Evolutionary conservation across 768 basidiomycete genomes (phyloP).

Genomic region (Pluteus cervinus): DNA sequence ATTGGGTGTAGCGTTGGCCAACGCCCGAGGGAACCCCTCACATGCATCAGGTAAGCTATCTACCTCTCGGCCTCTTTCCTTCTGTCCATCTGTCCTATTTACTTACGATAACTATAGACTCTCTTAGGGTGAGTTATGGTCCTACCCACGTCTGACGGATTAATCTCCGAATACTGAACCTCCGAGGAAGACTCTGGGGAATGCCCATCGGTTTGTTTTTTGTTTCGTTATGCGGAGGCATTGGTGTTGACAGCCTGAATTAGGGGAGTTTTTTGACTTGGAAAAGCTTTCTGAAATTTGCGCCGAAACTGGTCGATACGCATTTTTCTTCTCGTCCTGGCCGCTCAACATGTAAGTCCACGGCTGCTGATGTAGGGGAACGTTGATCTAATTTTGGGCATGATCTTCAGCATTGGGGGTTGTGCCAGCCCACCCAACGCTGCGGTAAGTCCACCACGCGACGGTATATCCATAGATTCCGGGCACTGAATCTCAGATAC

Average conservation of each 20-base stretch:
- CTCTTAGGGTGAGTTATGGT: constrained; percentile 42
- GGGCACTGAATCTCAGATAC: constrained; percentile 3
- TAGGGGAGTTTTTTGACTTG: constrained; percentile 70
- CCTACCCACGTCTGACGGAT: not conserved
- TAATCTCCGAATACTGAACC: constrained; percentile 1
- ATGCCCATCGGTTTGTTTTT: constrained; percentile 58
- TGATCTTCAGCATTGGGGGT: constrained; percentile 46
- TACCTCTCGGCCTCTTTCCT: constrained; percentile 2
- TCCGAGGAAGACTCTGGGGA: constrained; percentile 59
- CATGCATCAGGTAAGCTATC: constrained; percentile 52
- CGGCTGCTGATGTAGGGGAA: constrained; percentile 1
- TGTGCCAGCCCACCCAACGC: constrained; percentile 69
- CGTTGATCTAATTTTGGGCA: constrained; percentile 4
- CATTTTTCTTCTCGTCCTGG: constrained; percentile 76
- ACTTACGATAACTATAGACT: constrained; percentile 35
- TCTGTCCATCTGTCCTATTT: not conserved
- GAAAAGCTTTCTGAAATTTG: constrained; percentile 55
- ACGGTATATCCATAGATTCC: not conserved
- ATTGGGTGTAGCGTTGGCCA: constrained; percentile 45
- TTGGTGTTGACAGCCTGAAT: not conserved
- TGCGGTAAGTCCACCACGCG: constrained; percentile 37
- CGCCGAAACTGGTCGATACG: constrained; percentile 53
- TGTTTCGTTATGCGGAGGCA: constrained; percentile 5
- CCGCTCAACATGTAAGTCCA: constrained; percentile 59
- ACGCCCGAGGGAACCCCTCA: constrained; percentile 31